Percentiles rank a stretch among this genome's conserved stretches.
Evolutionary conservation across 2,329 filamentous ascomycete species (phyloP).

Genomic region (Fusarium subglutinans): DNA sequence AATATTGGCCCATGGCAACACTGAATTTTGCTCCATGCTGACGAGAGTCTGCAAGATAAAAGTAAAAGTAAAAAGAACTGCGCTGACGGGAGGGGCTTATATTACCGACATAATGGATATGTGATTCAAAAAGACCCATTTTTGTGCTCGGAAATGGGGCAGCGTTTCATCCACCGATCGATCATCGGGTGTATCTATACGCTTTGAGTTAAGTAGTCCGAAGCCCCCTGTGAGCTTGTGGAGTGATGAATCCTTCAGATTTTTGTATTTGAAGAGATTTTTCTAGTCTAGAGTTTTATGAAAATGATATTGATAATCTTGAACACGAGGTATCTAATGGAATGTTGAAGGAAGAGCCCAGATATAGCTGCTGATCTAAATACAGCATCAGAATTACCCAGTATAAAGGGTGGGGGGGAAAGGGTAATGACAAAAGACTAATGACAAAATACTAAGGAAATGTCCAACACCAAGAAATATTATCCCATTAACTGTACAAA

Average conservation of each 20-base stretch:
- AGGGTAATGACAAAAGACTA: not conserved
- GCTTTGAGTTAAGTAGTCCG: not conserved
- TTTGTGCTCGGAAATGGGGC: not conserved
- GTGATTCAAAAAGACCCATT: not conserved
- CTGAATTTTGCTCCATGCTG: not conserved
- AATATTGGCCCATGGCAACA: not conserved
- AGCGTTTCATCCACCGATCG: not conserved
- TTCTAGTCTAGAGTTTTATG: fast-evolving
- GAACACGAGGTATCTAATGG: not conserved
- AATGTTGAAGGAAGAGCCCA: no score
- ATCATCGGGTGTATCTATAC: not conserved
- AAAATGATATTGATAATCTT: fast-evolving
- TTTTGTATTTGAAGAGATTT: not conserved
- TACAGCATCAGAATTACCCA: no score
- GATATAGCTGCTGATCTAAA: no score
- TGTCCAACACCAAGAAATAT: not conserved
- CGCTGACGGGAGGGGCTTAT: not conserved
- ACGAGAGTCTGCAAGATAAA: no score
- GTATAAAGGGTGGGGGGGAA: no score
- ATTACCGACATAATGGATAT: not conserved
- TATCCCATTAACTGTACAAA: not conserved
- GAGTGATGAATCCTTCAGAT: not conserved
- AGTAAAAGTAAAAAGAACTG: fast-evolving
- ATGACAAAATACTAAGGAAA: not conserved
- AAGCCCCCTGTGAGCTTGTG: not conserved